phyloP scores from a whole-genome alignment of 2,329 filamentous ascomycete species.

The Teratosphaeria destructans region DNA sequence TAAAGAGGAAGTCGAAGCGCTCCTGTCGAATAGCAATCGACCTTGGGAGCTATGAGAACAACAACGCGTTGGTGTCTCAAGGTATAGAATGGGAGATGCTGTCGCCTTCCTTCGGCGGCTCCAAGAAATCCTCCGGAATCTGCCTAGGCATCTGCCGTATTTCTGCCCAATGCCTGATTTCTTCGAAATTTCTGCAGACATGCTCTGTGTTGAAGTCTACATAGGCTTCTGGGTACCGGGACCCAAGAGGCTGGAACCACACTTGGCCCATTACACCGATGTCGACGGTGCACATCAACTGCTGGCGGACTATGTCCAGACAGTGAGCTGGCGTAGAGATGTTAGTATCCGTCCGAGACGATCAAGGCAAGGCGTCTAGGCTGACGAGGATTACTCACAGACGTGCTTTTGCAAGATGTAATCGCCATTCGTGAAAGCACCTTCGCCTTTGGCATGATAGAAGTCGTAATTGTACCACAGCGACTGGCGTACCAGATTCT shows the following conservation, averaged over 20 bases:
- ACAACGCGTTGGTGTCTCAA: not conserved
- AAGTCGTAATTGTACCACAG: slow-evolving; percentile 51
- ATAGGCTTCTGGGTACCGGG: slow-evolving; percentile 35
- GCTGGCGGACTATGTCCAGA: slow-evolving; percentile 50
- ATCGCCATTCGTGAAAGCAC: slow-evolving; percentile 48
- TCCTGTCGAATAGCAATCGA: not conserved
- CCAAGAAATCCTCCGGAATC: slow-evolving; percentile 33
- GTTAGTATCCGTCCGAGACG: not conserved
- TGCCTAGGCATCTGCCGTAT: slow-evolving; percentile 40
- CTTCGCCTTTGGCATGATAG: slow-evolving; percentile 40
- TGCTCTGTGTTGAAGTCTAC: slow-evolving; percentile 55
- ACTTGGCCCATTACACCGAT: slow-evolving; percentile 51
- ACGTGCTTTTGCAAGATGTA: slow-evolving; percentile 46
- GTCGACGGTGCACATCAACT: slow-evolving; percentile 54
- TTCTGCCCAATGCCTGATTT: slow-evolving; percentile 44
- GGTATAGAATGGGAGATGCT: slow-evolving; percentile 13
- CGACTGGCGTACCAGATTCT: slow-evolving; percentile 50
- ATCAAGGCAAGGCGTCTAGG: not conserved
- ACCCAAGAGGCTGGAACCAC: slow-evolving; percentile 40
- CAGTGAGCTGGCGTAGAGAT: slow-evolving; percentile 42
- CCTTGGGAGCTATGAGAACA: not conserved
- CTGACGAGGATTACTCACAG: slow-evolving; percentile 34
- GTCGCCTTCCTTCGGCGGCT: slow-evolving; percentile 28
- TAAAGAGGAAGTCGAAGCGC: slow-evolving; percentile 15
- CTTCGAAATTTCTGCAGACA: slow-evolving; percentile 48